Conservation (phyloP, 495 filamentous ascomycete species). For the Usnea hakonensis region DNA sequence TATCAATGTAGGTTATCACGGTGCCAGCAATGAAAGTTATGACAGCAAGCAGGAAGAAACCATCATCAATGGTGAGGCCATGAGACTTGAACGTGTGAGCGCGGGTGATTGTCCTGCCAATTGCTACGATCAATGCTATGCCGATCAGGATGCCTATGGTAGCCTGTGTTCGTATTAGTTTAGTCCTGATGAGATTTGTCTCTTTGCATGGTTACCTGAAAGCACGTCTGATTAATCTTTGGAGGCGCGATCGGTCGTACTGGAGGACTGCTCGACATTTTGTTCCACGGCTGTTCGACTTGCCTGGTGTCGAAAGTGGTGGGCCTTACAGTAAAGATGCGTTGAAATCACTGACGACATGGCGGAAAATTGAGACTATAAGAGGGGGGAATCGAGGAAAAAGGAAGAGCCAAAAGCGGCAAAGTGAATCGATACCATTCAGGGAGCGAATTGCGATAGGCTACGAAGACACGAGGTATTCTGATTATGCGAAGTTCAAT, state of each 20-base stretch:
- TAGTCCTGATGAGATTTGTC: background rate
- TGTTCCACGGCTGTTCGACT: background rate
- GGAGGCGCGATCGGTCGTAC: background rate
- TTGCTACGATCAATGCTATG: background rate
- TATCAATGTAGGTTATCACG: background rate
- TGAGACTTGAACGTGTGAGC: background rate
- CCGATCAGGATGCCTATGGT: background rate
- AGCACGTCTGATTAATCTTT: background rate
- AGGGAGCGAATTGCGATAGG: background rate
- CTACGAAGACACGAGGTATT: background rate
- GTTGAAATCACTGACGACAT: background rate
- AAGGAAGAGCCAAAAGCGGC: background rate
- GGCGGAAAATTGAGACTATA: background rate
- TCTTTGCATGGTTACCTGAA: background rate
- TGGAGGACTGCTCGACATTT: background rate
- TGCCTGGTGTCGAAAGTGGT: background rate
- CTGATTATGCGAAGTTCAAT: background rate
- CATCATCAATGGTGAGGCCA: conserved; percentile 10
- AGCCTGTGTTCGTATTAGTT: background rate
- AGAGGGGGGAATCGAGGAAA: background rate
- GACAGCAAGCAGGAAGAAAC: conserved; percentile 12
- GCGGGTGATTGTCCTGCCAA: background rate
- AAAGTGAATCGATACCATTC: background rate
- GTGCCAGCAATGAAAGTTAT: background rate
- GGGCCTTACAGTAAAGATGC: background rate